A percentile compares a stretch with the other conserved stretches of the same genome.
Evolutionary conservation across 768 basidiomycete genomes (phyloP).

Genomic region (Fomitopsis serialis): DNA sequence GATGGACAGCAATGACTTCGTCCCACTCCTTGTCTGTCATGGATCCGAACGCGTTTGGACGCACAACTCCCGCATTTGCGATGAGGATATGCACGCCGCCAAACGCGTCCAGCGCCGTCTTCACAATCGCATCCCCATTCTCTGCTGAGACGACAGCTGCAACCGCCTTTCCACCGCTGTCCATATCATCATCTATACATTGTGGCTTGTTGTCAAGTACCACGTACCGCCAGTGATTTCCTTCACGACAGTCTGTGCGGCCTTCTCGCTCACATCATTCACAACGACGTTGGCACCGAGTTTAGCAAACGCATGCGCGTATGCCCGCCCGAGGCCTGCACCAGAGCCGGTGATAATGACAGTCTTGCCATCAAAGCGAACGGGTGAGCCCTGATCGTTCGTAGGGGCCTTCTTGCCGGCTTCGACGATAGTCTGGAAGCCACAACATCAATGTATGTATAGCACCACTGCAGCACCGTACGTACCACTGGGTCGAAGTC

Average conservation of each 20-base stretch:
- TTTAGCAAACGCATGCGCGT: slow-evolving; percentile 86
- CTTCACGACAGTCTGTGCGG: slow-evolving; percentile 77
- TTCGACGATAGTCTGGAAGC: slow-evolving; percentile 22
- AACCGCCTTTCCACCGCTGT: slow-evolving; percentile 82
- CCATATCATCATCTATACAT: background rate
- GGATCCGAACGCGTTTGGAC: slow-evolving; percentile 88
- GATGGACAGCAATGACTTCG: slow-evolving; percentile 80
- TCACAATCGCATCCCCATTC: slow-evolving; percentile 87
- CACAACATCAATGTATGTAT: background rate
- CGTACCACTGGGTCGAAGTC: slow-evolving; percentile 59
- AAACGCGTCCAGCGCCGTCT: slow-evolving; percentile 80
- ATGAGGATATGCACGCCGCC: slow-evolving; percentile 84
- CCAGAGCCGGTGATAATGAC: slow-evolving; percentile 94
- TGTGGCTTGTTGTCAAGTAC: background rate
- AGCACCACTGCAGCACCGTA: background rate
- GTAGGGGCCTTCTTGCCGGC: slow-evolving; percentile 56
- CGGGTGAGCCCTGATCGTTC: slow-evolving; percentile 64
- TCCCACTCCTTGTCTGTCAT: slow-evolving; percentile 96
- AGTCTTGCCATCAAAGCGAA: slow-evolving; percentile 86
- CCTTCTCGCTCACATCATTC: slow-evolving; percentile 89
- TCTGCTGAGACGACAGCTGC: slow-evolving; percentile 84
- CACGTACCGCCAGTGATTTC: slow-evolving; percentile 73
- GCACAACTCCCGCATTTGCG: slow-evolving; percentile 90
- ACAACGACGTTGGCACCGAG: slow-evolving; percentile 97
- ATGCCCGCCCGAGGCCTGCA: slow-evolving; percentile 87